Evolutionary conservation across 805 yeast genomes (phyloP).

Genomic region (Saturnispora besseyi): DNA sequence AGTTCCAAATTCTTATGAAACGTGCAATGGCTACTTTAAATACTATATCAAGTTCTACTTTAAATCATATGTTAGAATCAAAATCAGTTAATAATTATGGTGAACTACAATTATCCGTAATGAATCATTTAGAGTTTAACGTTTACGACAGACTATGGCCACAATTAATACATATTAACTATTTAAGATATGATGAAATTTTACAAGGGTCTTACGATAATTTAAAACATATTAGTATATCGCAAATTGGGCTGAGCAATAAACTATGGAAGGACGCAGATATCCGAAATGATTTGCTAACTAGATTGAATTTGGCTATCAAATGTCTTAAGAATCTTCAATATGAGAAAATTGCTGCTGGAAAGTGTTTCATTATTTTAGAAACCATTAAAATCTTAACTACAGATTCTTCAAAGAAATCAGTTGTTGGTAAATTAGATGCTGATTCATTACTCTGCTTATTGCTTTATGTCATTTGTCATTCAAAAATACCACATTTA

Average conservation of each 20-base stretch:
- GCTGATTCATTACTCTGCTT: conserved; percentile 78
- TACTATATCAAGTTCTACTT: conserved; percentile 9
- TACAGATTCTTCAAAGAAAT: conserved; percentile 15
- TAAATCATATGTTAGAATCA: conserved; percentile 20
- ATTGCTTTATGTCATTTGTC: conserved; percentile 59
- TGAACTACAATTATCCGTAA: conserved; percentile 46
- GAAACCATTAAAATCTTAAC: conserved; percentile 48
- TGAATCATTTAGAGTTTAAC: conserved; percentile 63
- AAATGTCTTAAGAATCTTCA: conserved; percentile 40
- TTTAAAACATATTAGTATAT: conserved; percentile 36
- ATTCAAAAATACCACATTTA: conserved; percentile 49
- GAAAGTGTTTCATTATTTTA: conserved; percentile 41
- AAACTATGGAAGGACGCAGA: conserved; percentile 7
- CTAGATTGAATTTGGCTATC: conserved; percentile 43
- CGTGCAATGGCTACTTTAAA: conserved; percentile 23
- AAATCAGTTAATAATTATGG: conserved; percentile 11
- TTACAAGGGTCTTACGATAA: conserved; percentile 27
- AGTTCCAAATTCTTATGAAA: conserved; percentile 7
- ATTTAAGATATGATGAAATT: conserved; percentile 11
- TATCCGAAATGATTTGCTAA: conserved; percentile 28
- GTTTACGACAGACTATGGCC: conserved; percentile 63
- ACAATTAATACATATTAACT: conserved; percentile 21
- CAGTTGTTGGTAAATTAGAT: conserved; percentile 34
- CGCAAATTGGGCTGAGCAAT: conserved; percentile 41
- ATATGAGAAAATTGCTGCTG: conserved; percentile 37